Base-by-base conservation (phyloP, 192 early-diverging fungal species). In the Umbelopsis sp. region DNA sequence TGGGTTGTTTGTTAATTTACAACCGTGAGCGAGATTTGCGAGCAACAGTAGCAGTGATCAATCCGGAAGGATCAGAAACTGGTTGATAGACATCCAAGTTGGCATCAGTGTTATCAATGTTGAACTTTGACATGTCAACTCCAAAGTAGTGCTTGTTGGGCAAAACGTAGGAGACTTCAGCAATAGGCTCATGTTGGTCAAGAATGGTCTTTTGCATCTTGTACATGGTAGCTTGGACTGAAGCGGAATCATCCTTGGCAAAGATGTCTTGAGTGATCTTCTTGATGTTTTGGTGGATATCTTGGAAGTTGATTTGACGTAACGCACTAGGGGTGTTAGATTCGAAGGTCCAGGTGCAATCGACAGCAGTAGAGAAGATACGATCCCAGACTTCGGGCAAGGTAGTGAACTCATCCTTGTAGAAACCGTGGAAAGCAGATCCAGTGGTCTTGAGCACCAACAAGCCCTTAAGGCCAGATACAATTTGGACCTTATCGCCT, bases 361-460 rank as follows among this genome's bases (percentile, higher is more conserved):
- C 88, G 30, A 94, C 85, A 61, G 81, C 82, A 67, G 91, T 94
- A 30, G 90, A 91, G 49, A 94, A 82, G 68, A 94, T 85, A 68
- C 92, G 88, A 74, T 94, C 92, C 67, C 87, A 80, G 76, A 87
- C 83, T 25, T 90, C 88, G 4, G 84, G 81, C 71, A 94, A 77
- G 10, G 92, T 92, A 49, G 91, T 87, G 78, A 87, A 88, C 73
- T 92, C 84, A 70, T 92, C 90, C 71, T 84, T 83, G 74, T 88
- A 84, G 76, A 91, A 94, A 27, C 87, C 86, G 47, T 84, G 81
- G 77, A 94, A 94, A 65, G 90, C 80, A 20, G 92, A 94, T 61
- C 91, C 91, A 41, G 92, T 94, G 45, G 92, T 91, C 84, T 94
- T 94, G 50, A 94, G 85, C 27, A 94, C 90, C 69, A 90, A 78